Conservation (phyloP, 768 basidiomycete genomes). For the Leccinum truebloodii region DNA sequence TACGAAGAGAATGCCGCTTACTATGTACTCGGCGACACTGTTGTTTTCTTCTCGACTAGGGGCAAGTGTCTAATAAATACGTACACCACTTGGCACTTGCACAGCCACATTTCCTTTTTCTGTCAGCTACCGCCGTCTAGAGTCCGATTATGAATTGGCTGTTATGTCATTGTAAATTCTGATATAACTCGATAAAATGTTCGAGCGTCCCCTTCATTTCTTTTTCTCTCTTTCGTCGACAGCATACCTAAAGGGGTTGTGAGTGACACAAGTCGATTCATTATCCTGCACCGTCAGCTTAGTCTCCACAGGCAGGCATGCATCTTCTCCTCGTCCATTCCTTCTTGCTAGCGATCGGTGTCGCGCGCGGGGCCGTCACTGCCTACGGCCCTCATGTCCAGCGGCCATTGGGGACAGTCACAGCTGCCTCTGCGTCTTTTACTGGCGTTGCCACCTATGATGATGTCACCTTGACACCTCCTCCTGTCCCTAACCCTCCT, state of each 20-base stretch:
- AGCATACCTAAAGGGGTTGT: conserved; percentile 15
- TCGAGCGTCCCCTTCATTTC: neutral
- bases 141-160: neutral
- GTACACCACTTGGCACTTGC: too few species aligned
- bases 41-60: too few species aligned
- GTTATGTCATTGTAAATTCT: neutral
- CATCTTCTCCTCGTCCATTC: conserved; percentile 26
- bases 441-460: conserved; percentile 55
- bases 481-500: conserved; percentile 47
- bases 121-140: too few species aligned
- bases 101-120: too few species aligned
- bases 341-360: conserved; percentile 17
- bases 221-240: neutral
- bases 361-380: conserved; percentile 13
- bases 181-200: neutral
- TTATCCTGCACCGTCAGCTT: neutral
- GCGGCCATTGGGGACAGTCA: conserved; percentile 18
- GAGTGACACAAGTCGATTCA: neutral
- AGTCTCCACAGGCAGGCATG: conserved; percentile 13
- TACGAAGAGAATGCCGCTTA: too few species aligned
- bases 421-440: conserved; percentile 42
- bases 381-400: conserved; percentile 29
- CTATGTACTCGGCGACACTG: too few species aligned
- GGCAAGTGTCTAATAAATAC: too few species aligned
- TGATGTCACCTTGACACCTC: conserved; percentile 48